Base-by-base conservation (phyloP, 306 rosid genomes). In the Ziziphus jujuba region DNA sequence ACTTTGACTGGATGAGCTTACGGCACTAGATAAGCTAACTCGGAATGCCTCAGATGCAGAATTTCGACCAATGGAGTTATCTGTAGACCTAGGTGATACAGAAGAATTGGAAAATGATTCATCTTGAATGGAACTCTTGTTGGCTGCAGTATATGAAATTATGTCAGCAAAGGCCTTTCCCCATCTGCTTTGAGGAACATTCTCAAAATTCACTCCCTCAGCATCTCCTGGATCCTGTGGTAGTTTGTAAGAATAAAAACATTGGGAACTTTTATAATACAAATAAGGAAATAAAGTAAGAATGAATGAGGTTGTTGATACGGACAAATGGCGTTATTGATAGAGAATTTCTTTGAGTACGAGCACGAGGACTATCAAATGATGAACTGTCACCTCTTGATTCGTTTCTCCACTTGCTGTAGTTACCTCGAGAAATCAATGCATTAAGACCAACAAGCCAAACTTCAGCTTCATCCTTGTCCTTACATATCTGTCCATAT, bases 391-490 rank as follows among this genome's bases (percentile, higher is more conserved):
- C 92, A 81, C 58, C 35, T 84, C 84, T 87, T 72, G 85, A 45
- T 23, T 82, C 85, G 8, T 7, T 67, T 82, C 85, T 85, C 84
- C 83, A 72, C 79, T 79, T 84, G 71, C 80, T 75, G 68, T 22
- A 50, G 76, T 70, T 80, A 66, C 89, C 84, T 67, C 87, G 91
- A 44, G 73, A 72, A 67, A 88, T 79, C 74, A 93, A 73, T 56
- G 95, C 96, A 80, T 88, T 93, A 22, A 93, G 96, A 79, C 96
- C 97, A 48, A 80, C 95, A 90, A 90, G 83, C 99, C 99, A 93
- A 49, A 85, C 86, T 81, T 93, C 99, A 72, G 96, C 99, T 83
- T 93, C 99, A 10, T 86, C 97, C 85, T 93, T 93, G 84, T 93
- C 99, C 78, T 93, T 93, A 76, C 99, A 93, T 71, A 93, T 90